Conservation (phyloP, 441 rosid genomes). For the Arabidopsis lyrata region DNA sequence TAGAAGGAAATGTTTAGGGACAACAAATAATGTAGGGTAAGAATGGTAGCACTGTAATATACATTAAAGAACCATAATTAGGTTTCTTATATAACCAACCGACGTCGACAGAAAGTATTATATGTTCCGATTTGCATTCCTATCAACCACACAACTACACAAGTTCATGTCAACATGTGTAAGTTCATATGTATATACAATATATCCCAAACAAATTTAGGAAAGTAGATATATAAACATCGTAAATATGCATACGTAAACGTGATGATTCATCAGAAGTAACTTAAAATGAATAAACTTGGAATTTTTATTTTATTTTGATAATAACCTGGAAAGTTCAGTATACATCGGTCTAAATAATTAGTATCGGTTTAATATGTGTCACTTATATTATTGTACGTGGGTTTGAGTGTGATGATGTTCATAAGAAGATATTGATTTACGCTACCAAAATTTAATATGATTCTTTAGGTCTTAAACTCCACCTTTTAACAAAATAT, state of each 20-base stretch:
- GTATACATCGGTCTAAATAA: background rate
- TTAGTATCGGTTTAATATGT: background rate
- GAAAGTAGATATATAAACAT: background rate
- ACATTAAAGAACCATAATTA: background rate
- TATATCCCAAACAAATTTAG: background rate
- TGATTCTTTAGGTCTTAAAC: background rate
- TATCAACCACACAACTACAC: constrained; percentile 29
- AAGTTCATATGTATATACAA: background rate
- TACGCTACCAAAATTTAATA: background rate
- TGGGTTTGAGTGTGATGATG: background rate
- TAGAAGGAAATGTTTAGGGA: background rate
- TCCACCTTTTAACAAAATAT: background rate
- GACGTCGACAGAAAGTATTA: constrained; percentile 20
- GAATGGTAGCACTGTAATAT: constrained; percentile 19
- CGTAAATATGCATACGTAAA: background rate
- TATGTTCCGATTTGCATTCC: constrained; percentile 16
- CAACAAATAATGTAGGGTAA: constrained; percentile 29
- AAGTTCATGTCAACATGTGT: background rate
- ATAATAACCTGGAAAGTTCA: no score
- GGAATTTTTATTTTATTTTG: background rate
- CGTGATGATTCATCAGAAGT: background rate
- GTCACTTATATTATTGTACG: background rate
- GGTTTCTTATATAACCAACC: constrained; percentile 6
- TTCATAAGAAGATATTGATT: background rate
- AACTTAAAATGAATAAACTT: background rate